These are phyloP conservation scores for Hysterangium stoloniferum DNA, from an alignment of 768 basidiomycete species.

Conservation along the genomic window DNA sequence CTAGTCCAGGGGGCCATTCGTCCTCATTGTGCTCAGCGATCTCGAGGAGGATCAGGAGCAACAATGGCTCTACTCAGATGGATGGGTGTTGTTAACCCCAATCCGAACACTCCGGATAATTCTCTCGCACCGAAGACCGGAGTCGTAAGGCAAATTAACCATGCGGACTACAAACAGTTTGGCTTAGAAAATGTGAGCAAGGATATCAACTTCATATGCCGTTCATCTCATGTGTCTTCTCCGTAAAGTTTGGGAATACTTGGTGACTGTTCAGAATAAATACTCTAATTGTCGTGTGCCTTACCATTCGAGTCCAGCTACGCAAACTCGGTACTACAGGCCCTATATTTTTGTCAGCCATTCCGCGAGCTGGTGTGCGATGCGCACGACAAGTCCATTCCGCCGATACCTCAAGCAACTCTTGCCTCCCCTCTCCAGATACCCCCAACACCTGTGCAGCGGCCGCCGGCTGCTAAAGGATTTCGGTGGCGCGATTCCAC, in stretches of 20 bases:
- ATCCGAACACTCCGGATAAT: not conserved
- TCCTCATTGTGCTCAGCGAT: no score
- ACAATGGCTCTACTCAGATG: conserved; percentile 3
- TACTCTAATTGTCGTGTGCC: no score
- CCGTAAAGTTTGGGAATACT: conserved; percentile 83
- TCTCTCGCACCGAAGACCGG: not conserved
- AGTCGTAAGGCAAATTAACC: conserved; percentile 23
- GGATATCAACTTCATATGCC: conserved; percentile 4
- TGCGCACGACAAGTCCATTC: conserved; percentile 43
- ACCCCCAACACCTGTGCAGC: conserved; percentile 23
- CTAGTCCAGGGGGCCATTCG: no score
- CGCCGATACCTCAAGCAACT: conserved; percentile 26
- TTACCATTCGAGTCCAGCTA: conserved; percentile 51
- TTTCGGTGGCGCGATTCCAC: conserved; percentile 10
- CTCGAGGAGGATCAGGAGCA: no score
- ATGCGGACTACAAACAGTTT: conserved; percentile 80
- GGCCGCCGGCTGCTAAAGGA: not conserved
- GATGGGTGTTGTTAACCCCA: not conserved
- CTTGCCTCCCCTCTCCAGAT: conserved; percentile 19
- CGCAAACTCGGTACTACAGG: conserved; percentile 97
- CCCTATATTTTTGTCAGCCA: conserved; percentile 90
- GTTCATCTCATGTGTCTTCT: not conserved
- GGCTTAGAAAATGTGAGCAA: conserved; percentile 94
- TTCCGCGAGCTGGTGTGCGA: conserved; percentile 89
- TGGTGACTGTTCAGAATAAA: conserved; percentile 55